Percentiles rank a stretch among this genome's conserved stretches.
These are phyloP conservation scores for Actinomortierella ambigua DNA, from an alignment of 371 early-diverging fungal species.

Conservation along the genomic window DNA sequence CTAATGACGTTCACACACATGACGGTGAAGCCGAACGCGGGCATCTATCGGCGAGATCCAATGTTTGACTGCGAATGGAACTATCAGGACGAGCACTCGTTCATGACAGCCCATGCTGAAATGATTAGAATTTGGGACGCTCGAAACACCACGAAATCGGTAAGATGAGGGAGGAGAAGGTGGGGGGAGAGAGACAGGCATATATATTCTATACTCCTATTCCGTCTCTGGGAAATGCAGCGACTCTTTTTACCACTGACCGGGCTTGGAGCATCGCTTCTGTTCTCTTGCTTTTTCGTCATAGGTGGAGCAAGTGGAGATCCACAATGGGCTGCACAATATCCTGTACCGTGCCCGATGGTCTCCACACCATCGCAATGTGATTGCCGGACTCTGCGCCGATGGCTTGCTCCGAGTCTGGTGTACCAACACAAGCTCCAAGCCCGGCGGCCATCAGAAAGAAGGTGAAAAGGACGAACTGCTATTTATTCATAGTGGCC, in stretches of 20 bases:
- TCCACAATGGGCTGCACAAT: slow-evolving; percentile 5
- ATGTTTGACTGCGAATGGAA: slow-evolving; percentile 26
- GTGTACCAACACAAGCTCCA: slow-evolving; percentile 24
- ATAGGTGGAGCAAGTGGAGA: too few relatives aligned
- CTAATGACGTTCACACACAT: too few relatives aligned
- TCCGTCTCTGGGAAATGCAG: too few relatives aligned
- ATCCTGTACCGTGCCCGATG: slow-evolving; percentile 17
- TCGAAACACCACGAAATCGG: slow-evolving; percentile 23
- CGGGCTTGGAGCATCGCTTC: too few relatives aligned
- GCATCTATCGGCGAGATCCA: not conserved
- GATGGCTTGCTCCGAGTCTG: slow-evolving; percentile 24
- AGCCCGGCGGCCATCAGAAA: slow-evolving; percentile 6
- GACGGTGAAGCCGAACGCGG: too few relatives aligned
- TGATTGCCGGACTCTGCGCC: slow-evolving; percentile 11
- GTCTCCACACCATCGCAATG: slow-evolving; percentile 24
- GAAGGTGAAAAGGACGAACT: slow-evolving; percentile 3
- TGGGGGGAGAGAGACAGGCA: too few relatives aligned
- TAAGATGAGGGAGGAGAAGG: too few relatives aligned
- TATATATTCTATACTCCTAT: too few relatives aligned
- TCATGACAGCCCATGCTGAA: slow-evolving; percentile 16
- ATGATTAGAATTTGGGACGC: slow-evolving; percentile 35
- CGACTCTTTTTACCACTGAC: too few relatives aligned
- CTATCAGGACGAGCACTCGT: slow-evolving; percentile 20
- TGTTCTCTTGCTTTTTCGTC: too few relatives aligned
- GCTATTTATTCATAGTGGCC: slow-evolving; percentile 24